Percentiles rank a stretch among this genome's conserved stretches.
phyloP scores from a whole-genome alignment of 1,284 basidiomycete species.

The Pulveroboletus sp. region DNA sequence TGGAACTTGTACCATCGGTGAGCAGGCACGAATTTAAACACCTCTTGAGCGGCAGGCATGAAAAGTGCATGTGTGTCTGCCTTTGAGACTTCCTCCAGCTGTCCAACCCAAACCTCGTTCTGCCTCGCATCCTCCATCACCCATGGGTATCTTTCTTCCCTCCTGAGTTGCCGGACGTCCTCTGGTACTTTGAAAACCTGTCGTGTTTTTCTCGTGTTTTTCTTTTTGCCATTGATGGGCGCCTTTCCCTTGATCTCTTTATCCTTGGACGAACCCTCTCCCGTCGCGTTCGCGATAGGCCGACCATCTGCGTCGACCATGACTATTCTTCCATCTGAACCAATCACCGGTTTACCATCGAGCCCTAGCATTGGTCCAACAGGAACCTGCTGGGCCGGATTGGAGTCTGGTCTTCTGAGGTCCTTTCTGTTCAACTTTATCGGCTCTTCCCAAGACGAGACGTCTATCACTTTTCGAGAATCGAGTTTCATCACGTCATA shows the following conservation, averaged over 20 bases:
- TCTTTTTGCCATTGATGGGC: conserved; percentile 52
- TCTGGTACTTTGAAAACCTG: conserved; percentile 78
- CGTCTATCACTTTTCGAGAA: conserved; percentile 62
- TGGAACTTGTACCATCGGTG: conserved; percentile 90
- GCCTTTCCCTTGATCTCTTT: conserved; percentile 47
- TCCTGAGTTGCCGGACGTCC: conserved; percentile 62
- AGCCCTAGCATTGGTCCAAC: conserved; percentile 68
- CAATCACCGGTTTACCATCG: conserved; percentile 77
- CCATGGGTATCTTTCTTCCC: conserved; percentile 87
- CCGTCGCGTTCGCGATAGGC: conserved; percentile 51
- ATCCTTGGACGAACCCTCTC: conserved; percentile 36
- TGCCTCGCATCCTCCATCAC: conserved; percentile 75
- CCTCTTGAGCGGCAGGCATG: conserved; percentile 70
- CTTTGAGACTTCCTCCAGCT: conserved; percentile 73
- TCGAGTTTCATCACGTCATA: conserved; percentile 85
- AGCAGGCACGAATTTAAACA: conserved; percentile 83
- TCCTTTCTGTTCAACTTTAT: conserved; percentile 87
- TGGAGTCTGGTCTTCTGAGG: conserved; percentile 48
- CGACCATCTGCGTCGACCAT: conserved; percentile 77
- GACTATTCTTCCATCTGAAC: conserved; percentile 66
- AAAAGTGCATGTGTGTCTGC: conserved; percentile 62
- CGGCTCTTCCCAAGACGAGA: conserved; percentile 60
- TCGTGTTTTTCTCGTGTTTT: conserved; percentile 81
- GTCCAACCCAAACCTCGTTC: conserved; percentile 72
- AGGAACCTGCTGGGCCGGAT: conserved; percentile 41